Evolutionary conservation across 768 basidiomycete species (phyloP), one percentile per base, ranked within the genome.

Genomic region (Albatrellus ellisii): DNA sequence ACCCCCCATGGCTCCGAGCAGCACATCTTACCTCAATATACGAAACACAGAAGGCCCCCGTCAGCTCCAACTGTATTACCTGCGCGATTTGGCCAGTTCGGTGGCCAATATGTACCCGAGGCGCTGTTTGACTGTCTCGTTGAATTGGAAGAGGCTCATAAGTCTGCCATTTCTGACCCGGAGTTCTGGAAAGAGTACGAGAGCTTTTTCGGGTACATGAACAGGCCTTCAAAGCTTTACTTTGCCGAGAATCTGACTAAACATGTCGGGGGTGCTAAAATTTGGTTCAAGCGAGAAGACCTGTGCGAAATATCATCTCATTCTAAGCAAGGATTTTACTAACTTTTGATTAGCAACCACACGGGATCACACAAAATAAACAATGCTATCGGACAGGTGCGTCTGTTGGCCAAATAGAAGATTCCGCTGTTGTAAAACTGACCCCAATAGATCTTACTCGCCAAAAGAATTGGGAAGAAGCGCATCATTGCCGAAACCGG

Each of bases 341-440:
- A 47, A 44, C 38, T 36, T 22, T 46, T 18, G 14, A 14, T 44
- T 29, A 88, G 85, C 45, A 99, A 99, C 59, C 94, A 98, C 58
- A 98, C 95, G 0, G 95, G 95, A 12, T 97, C 92, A 8, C 95
- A 99, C 63, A 99, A 98, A 62, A 98, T 99, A 56, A 98, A 98
- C 64, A 99, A 99, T 59, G 94, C 94, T 18, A 82, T 99, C 45
- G 95, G 95, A 26, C 92, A 94, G 70, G 83, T 78, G 52, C 47
- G 66, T 54, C 22, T 20, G 12, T 29, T n/a, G 36, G 36, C 25
- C n/a, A n/a, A n/a, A n/a, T n/a, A n/a, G n/a, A n/a, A n/a, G n/a
- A 22, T 12, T 29, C 35, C 10, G n/a, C 26, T 36, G 9, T 29
- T n/a, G 12, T 32, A 26, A 47, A 41, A n/a, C 5, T n/a, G 18